Base-by-base conservation (phyloP, 1,139 yeast genomes). In the Spathaspora sp. region DNA sequence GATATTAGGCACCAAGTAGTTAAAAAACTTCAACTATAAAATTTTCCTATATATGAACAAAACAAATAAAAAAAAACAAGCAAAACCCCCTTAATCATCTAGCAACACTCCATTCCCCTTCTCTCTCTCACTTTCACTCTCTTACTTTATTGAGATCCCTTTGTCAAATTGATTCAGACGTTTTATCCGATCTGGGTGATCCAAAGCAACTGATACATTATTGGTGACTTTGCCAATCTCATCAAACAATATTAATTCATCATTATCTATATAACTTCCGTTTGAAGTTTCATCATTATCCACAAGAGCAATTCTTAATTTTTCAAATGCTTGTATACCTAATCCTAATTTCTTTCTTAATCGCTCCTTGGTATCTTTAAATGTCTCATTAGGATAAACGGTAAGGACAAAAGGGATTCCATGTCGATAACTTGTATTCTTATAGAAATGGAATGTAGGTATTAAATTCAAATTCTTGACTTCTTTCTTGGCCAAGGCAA, bases 331-430 rank as follows among this genome's bases (percentile, higher is more conserved):
- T 57, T 81, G 86, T 50, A 80, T 84, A 17, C 91, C 91, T 49
- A 89, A 68, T 0, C 97, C 97, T 54, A 89, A 58, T 49, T 71
- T 71, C 54, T 74, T 75, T 58, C 86, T 86, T 51, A 93, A 70
- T 51, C 99, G 78, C 24, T 70, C 75, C 57, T 77, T 84, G 2
- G 96, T 84, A n/a, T 80, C 82, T 2, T 64, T 59, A 45, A 88
- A 79, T 41, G 67, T 67, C 62, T 95, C 99, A 17, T 74, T 75
- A 2, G 86, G 84, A 45, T 76, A 71, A 7, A 89, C 65, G 11
- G 83, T 80, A 59, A 93, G 86, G 20, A 86, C 69, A 62, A 93
- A 93, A 6, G 99, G 97, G 31, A 86, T 74, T n/a, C 98, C 95
- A 62, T 95, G 99, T 17, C 82, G 74, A 53, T 82, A 80, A 40